phyloP scores from a whole-genome alignment of 352 stramenopile species.

The Phytophthora tubulina region DNA sequence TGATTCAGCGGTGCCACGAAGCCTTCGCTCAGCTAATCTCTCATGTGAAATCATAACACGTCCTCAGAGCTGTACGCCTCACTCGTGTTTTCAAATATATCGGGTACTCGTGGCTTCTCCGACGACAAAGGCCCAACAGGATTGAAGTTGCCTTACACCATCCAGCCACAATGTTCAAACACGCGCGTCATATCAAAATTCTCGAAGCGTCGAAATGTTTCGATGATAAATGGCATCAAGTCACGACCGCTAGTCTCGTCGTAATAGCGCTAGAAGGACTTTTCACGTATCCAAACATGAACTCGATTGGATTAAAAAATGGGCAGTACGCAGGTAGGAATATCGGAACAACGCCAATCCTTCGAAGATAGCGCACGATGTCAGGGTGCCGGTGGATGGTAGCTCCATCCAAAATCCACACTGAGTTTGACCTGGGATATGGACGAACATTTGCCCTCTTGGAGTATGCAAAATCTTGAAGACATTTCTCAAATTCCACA shows the following conservation, averaged over 20 bases:
- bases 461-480: conserved; percentile 33
- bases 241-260: conserved; percentile 6
- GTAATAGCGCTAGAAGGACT: conserved; percentile 28
- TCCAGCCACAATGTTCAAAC: conserved; percentile 23
- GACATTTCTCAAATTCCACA: conserved; percentile 33
- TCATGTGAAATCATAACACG: not conserved
- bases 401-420: conserved; percentile 46
- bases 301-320: conserved; percentile 50
- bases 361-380: conserved; percentile 45
- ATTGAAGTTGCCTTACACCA: conserved; percentile 20
- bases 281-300: conserved; percentile 38
- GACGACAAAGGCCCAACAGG: conserved; percentile 10
- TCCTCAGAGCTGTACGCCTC: not conserved
- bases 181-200: no score
- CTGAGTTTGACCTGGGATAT: conserved; percentile 38
- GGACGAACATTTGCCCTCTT: conserved; percentile 13
- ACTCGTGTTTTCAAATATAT: not conserved
- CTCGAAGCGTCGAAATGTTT: no score
- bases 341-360: conserved; percentile 32
- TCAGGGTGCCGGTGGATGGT: conserved; percentile 39
- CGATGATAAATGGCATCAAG: no score
- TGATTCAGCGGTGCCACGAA: no score
- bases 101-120: not conserved
- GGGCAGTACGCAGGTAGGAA: conserved; percentile 43
- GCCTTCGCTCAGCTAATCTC: no score